Base-by-base conservation (phyloP, 2,329 filamentous ascomycete species). In the Fusarium robinianum region DNA sequence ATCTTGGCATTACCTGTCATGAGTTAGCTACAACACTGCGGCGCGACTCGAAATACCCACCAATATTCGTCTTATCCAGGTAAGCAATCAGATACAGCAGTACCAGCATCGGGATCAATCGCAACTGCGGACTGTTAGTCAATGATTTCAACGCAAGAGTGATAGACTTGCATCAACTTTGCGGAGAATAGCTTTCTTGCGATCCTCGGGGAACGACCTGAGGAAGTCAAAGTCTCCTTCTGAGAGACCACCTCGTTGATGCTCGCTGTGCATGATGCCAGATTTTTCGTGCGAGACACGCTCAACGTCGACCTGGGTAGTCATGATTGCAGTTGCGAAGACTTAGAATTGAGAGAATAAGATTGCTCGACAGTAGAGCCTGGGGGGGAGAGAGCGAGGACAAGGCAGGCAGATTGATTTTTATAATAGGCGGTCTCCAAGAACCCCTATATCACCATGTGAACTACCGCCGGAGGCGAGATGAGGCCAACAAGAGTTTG, bases 1-100 rank as follows among this genome's bases (percentile, higher is more conserved):
- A 80, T 77, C 64, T 78, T 80, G 6, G 78, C 76, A 61, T 79
- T 79, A 39, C 24, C 5, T 10, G 5, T 16, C 6, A 26, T 7
- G 8, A n/a, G n/a, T 41, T 16, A 32, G 29, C 4, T 12, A 12
- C 16, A 5, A 5, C 17, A 15, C 17, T n/a, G n/a, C n/a, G n/a
- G n/a, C n/a, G 9, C 11, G 8, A 4, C 18, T 11, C 4, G 2
- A 7, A 19, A n/a, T 11, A 18, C 45, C 11, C 37, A 46, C 60
- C 60, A 8, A 58, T 49, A 11, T 56, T 60, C 9, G 57, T 61
- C 30, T 59, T 56, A 40, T 63, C 60, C 11, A 63, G 52, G 61
- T 79, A 78, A 45, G 72, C 72, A 14, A 75, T 60, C 5, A 66
- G 49, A 43, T 66, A 67, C 5, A 66, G 44, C 3, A 65, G 32